phyloP scores from a whole-genome alignment of 2,329 filamentous ascomycete genomes.

The Colletotrichum magnum region DNA sequence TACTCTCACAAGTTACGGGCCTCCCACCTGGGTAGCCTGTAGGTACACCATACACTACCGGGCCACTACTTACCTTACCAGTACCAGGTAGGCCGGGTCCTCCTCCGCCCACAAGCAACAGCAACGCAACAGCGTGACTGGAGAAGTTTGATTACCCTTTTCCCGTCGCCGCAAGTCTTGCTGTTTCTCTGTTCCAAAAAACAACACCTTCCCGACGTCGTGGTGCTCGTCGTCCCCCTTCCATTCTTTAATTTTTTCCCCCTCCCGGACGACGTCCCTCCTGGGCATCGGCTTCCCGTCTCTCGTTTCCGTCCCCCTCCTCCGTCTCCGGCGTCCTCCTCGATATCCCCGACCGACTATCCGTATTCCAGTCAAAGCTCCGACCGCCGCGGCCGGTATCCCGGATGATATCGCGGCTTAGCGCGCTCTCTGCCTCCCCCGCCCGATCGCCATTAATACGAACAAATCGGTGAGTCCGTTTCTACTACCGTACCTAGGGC shows the following conservation, averaged over 20 bases:
- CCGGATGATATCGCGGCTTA: constrained; percentile 39
- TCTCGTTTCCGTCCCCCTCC: constrained; percentile 3
- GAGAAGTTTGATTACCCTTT: too few species aligned
- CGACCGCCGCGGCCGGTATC: constrained; percentile 14
- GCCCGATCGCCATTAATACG: constrained; percentile 27
- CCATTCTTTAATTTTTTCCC: not conserved
- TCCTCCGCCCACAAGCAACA: too few species aligned
- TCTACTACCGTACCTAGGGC: not conserved
- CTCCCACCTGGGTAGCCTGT: too few species aligned
- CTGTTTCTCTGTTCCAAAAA: not conserved
- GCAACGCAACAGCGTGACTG: not conserved
- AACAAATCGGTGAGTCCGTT: constrained; percentile 29
- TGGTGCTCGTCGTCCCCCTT: not conserved
- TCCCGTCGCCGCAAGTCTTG: too few species aligned
- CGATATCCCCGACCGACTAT: not conserved
- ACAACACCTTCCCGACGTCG: too few species aligned
- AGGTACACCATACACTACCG: too few species aligned
- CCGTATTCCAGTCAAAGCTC: too few species aligned
- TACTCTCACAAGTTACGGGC: too few species aligned
- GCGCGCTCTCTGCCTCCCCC: constrained; percentile 25
- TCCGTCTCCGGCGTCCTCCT: not conserved
- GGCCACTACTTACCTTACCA: too few species aligned
- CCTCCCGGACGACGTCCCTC: constrained; percentile 18
- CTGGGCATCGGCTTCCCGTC: constrained; percentile 26
- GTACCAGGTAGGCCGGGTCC: too few species aligned